Evolutionary conservation across 75 land plant genomes (phyloP).

Genomic region (Azolla pinnata): DNA sequence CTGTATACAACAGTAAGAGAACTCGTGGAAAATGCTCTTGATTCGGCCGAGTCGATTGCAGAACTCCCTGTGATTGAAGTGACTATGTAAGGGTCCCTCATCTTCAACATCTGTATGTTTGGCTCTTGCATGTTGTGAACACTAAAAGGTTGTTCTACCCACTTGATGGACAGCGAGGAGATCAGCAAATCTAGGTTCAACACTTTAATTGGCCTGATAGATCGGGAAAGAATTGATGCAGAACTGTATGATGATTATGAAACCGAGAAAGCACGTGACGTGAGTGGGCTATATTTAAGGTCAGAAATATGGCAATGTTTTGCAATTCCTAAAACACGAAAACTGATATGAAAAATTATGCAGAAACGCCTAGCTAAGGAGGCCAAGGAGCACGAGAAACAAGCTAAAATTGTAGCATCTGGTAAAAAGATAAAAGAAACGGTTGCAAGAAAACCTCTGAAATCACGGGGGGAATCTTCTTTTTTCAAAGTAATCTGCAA

Average conservation of each 20-base stretch:
- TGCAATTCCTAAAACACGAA: too few species aligned
- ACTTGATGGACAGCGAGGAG: slow-evolving; percentile 60
- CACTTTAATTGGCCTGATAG: slow-evolving; percentile 82
- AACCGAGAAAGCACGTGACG: slow-evolving; percentile 86
- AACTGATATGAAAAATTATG: not conserved
- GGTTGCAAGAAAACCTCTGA: slow-evolving; percentile 35
- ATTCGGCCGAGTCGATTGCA: slow-evolving; percentile 90
- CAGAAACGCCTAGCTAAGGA: slow-evolving; percentile 95
- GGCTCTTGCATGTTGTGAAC: slow-evolving; percentile 66
- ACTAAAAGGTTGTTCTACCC: slow-evolving; percentile 38
- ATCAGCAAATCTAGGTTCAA: slow-evolving; percentile 63
- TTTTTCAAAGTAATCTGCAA: slow-evolving; percentile 90
- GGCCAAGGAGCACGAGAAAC: slow-evolving; percentile 74
- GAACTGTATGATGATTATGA: slow-evolving; percentile 98
- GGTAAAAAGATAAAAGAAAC: slow-evolving; percentile 79
- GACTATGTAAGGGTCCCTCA: slow-evolving; percentile 53
- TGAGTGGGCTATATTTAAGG: too few species aligned
- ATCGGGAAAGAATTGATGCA: slow-evolving; percentile 85
- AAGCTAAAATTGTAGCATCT: slow-evolving; percentile 70
- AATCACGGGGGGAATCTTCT: slow-evolving; percentile 86
- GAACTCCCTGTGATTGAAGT: slow-evolving; percentile 90
- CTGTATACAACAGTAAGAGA: slow-evolving; percentile 95
- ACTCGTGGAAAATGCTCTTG: slow-evolving; percentile 96
- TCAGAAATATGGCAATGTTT: too few species aligned
- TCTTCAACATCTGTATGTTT: too few species aligned